These are phyloP conservation scores for Ogataea populi-albae DNA, from an alignment of 805 yeast genomes.

Conservation along the genomic window DNA sequence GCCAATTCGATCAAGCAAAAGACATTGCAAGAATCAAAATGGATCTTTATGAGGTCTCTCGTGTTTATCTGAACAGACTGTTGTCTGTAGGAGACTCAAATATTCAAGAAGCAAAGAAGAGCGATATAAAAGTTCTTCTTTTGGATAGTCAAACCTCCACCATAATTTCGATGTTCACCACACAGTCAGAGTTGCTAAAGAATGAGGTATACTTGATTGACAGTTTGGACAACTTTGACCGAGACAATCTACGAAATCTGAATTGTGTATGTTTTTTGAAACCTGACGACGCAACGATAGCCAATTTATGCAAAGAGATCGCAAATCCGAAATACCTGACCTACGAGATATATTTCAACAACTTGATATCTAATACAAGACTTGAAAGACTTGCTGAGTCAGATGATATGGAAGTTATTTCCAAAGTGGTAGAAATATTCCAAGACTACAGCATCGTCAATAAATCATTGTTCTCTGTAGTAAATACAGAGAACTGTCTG, in stretches of 20 bases:
- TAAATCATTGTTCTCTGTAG: slow-evolving; percentile 50
- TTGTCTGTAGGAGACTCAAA: slow-evolving; percentile 19
- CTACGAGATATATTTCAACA: slow-evolving; percentile 78
- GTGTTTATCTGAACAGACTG: slow-evolving; percentile 41
- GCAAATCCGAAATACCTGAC: slow-evolving; percentile 73
- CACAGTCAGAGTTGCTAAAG: slow-evolving; percentile 80
- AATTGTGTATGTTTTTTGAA: slow-evolving; percentile 76
- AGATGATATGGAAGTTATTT: slow-evolving; percentile 80
- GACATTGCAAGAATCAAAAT: slow-evolving; percentile 25
- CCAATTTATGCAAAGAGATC: slow-evolving; percentile 61
- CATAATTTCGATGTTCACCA: slow-evolving; percentile 81
- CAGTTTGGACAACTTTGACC: slow-evolving; percentile 50
- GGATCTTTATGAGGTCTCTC: slow-evolving; percentile 48
- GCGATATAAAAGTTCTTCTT: slow-evolving; percentile 65
- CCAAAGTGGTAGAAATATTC: slow-evolving; percentile 76
- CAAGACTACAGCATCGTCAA: slow-evolving; percentile 79
- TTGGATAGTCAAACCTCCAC: slow-evolving; percentile 79
- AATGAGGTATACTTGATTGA: slow-evolving; percentile 86
- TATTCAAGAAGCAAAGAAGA: slow-evolving; percentile 19
- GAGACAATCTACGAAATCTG: slow-evolving; percentile 76
- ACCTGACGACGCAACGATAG: slow-evolving; percentile 66
- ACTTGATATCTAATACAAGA: slow-evolving; percentile 69
- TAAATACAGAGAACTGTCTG: slow-evolving; percentile 25
- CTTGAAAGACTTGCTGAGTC: slow-evolving; percentile 86
- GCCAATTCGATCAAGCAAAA: too few species aligned